phyloP scores from a whole-genome alignment of 257 asterid genomes.

The Mentha longifolia region DNA sequence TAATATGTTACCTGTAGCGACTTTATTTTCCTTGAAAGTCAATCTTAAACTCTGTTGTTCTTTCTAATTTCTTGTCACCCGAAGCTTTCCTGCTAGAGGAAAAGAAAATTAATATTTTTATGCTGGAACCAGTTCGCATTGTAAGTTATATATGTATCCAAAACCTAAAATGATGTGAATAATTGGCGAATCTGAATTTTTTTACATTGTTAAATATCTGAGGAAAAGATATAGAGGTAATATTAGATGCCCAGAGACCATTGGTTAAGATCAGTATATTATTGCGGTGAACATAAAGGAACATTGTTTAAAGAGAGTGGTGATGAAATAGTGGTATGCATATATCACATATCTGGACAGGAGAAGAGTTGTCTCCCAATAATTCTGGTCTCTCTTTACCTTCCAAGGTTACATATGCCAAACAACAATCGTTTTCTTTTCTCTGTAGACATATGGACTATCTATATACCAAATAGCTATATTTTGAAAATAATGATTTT shows the following conservation, averaged over 20 bases:
- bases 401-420: background rate
- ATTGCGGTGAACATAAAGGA: background rate
- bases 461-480: background rate
- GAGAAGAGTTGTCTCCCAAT: background rate
- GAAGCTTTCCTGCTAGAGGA: background rate
- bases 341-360: background rate
- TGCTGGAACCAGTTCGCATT: background rate
- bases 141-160: background rate
- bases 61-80: background rate
- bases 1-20: background rate
- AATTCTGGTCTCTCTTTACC: background rate
- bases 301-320: background rate
- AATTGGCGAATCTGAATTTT: background rate
- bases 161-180: background rate
- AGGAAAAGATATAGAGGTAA: background rate
- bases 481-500: background rate
- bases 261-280: conserved; percentile 12
- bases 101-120: background rate
- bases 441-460: background rate
- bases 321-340: background rate
- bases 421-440: background rate
- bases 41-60: background rate
- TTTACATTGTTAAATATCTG: background rate
- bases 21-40: background rate
- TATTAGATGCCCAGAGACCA: background rate